Evolutionary conservation across 1,284 basidiomycete species (phyloP), one percentile per base, ranked within the genome.

Genomic region (Xerocomus amazonicus): DNA sequence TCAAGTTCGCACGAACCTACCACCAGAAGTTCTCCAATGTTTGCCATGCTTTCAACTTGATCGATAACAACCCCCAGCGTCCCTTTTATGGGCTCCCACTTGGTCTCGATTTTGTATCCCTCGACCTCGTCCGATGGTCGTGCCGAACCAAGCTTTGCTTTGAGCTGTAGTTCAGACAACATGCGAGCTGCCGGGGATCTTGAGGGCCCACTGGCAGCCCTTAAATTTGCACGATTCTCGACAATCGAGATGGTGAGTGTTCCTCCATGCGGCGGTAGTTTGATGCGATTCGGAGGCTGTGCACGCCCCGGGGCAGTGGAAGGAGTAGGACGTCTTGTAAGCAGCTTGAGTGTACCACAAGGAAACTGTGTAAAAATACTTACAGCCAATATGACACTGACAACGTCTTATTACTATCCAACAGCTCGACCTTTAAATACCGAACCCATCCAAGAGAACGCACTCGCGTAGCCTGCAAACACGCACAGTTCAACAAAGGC

Each of bases 391-490:
- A 92, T 6, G 79, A 79, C 12, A 81, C 75, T 4, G 73, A 78
- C 59, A 92, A 71, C 2, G 74, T 76, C 63, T 83, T 84, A 29
- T 87, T 76, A 59, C 84, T 77, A 39, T 76, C 73, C 6, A 73
- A 76, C 74, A 90, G 81, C 37, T 78, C 75, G 4, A 90, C 75
- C 9, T 73, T 76, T 36, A 90, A 65, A 63, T 80, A 84, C 19
- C 90, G 80, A 5, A 78, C 80, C 88, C 87, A 91, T 16, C 89
- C 90, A 10, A 90, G 72, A n/a, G 78, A 78, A 35, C 84, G 76
- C 76, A 91, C 79, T 32, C 85, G 76, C 59, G 81, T 71, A 5
- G 84, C 86, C 84, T 88, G 57, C 8, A 39, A 47, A 33, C n/a
- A n/a, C 34, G 8, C 6, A 23, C 23, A 27, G 27, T 14, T 51